Base-by-base conservation (phyloP, 139 green algal species). In the Volvox reticuliferus region DNA sequence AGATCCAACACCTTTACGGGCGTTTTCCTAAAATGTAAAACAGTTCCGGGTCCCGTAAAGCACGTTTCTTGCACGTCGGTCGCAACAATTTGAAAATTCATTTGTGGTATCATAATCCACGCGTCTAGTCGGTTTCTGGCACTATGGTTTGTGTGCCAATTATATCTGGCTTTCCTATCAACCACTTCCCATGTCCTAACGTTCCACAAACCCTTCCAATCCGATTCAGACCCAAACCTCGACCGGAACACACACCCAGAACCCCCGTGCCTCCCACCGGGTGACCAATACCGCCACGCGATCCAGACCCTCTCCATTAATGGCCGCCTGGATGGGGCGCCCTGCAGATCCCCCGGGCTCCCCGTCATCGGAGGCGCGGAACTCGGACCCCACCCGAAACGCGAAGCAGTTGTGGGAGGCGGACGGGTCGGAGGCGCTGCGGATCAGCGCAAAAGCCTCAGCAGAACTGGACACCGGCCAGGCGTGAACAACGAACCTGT, bases 361-460 rank as follows among this genome's bases (percentile, higher is more conserved):
- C 0, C 97, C 97, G 88, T 99, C 97, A 85, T 99, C 97, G 26
- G 67, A 96, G 73, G 87, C 94, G 17, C 97, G 92, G 26, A 94
- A 93, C 73, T 91, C 93, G 32, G 28, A 88, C 87, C 28, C 82
- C 91, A 94, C 62, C 86, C 87, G 76, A 50, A 91, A 97, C 0
- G 96, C 96, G 79, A 91, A 98, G 92, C 97, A 98, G 93, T 98
- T 99, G 91, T 99, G 97, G 0, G 89, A 94, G 30, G 97, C 97
- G 1, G 87, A 82, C 1, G 88, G 73, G 82, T 98, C 96, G 6
- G 55, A 85, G 3, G 81, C 76, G 0, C 44, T 88, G 2, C 75
- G 62, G 20, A 98, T 94, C 12, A 95, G 86, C 14, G 88, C 20
- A 55, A 96, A 36, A 0, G 97, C 97, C 87, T 96, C 87, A 26